phyloP scores from a whole-genome alignment of 345 rosid species.

The Heritiera littoralis region DNA sequence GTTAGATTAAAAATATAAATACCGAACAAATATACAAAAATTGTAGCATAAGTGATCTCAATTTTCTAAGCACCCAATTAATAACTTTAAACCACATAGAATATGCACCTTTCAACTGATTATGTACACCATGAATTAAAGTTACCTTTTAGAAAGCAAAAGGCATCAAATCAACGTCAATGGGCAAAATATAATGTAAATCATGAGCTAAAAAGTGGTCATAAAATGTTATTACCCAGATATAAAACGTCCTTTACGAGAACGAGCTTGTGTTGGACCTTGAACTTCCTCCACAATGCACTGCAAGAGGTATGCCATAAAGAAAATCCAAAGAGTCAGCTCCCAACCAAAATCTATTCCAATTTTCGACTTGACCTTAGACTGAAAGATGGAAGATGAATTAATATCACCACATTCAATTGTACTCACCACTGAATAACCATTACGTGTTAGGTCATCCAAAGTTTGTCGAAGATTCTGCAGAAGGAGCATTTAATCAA shows the following conservation, averaged over 20 bases:
- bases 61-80: not conserved
- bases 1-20: not conserved
- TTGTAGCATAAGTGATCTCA: not conserved
- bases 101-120: not conserved
- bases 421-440: conserved; percentile 84
- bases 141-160: not conserved
- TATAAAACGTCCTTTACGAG: conserved; percentile 93
- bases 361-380: not conserved
- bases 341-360: conserved; percentile 10
- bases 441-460: conserved; percentile 86
- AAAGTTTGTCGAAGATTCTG: conserved; percentile 98
- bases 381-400: not conserved
- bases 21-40: not conserved
- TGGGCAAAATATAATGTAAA: not conserved
- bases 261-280: conserved; percentile 93
- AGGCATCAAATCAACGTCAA: not conserved
- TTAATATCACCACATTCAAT: not conserved
- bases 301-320: conserved; percentile 38
- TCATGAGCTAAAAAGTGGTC: not conserved
- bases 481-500: conserved; percentile 29
- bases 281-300: conserved; percentile 99
- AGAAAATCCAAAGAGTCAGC: conserved; percentile 8
- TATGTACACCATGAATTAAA: not conserved
- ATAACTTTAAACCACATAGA: not conserved
- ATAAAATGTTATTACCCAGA: conserved; percentile 64